Evolutionary conservation across 139 green algal genomes (phyloP).

Genomic region (Dunaliella primolecta): DNA sequence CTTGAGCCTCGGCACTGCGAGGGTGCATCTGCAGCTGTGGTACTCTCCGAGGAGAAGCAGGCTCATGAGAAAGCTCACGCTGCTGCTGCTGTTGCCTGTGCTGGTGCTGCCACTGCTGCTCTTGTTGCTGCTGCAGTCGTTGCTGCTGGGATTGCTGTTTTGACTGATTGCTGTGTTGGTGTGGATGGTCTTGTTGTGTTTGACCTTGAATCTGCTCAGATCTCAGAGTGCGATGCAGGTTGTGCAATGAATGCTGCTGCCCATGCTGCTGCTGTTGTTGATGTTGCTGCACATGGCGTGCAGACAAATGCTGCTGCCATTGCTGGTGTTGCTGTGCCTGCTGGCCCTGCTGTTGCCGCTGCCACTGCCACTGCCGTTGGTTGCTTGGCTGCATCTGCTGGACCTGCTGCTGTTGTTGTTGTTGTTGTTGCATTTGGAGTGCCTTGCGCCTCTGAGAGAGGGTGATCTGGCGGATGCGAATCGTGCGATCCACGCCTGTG

Average conservation of each 20-base stretch:
- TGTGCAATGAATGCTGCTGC: too few species aligned
- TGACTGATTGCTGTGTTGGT: too few species aligned
- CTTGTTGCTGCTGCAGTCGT: neutral
- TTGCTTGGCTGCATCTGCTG: neutral
- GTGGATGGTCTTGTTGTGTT: too few species aligned
- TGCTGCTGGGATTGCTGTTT: neutral
- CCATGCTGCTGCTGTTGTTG: conserved; percentile 7
- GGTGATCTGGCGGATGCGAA: conserved; percentile 10
- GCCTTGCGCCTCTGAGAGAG: conserved; percentile 6
- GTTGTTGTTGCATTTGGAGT: neutral
- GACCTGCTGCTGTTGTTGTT: neutral
- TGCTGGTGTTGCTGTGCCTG: neutral
- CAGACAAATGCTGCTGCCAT: too few species aligned
- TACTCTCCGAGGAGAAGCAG: too few species aligned
- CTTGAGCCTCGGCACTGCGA: too few species aligned
- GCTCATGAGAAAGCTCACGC: too few species aligned
- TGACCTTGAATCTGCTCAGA: too few species aligned
- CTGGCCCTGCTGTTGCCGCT: neutral
- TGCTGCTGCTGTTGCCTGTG: conserved; percentile 3
- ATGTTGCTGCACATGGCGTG: too few species aligned
- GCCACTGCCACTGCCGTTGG: neutral
- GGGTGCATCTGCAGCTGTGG: too few species aligned
- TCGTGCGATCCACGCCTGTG: conserved; percentile 1
- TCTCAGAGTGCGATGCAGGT: too few species aligned
- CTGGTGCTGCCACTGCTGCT: neutral